A percentile compares a stretch with the other conserved stretches of the same genome.
phyloP scores from a whole-genome alignment of 106 monocot species.

The Dioscorea alata region DNA sequence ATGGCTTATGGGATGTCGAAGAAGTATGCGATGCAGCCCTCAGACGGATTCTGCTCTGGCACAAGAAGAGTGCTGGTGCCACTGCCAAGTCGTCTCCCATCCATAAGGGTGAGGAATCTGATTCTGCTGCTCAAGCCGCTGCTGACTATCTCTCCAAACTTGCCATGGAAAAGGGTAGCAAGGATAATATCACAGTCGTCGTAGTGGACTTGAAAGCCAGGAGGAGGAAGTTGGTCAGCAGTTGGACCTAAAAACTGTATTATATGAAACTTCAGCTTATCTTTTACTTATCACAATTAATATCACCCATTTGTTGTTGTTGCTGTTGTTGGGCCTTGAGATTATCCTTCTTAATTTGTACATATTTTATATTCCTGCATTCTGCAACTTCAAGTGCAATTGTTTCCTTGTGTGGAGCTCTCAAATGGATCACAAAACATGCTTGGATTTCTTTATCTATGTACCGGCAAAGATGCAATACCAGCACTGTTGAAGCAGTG shows the following conservation, averaged over 20 bases:
- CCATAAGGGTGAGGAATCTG: slow-evolving; percentile 15
- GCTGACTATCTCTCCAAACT: slow-evolving; percentile 57
- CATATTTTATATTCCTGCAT: too few species aligned
- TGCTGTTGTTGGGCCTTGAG: background rate
- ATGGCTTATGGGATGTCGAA: slow-evolving; percentile 67
- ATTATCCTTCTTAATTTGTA: too few species aligned
- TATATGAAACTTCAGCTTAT: background rate
- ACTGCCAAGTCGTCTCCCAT: slow-evolving; percentile 4
- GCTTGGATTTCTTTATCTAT: too few species aligned
- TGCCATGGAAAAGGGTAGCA: slow-evolving; percentile 55
- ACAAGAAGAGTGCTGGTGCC: too few species aligned
- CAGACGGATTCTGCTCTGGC: slow-evolving; percentile 24
- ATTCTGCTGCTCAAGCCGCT: slow-evolving; percentile 66
- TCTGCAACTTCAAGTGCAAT: too few species aligned
- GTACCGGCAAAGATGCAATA: too few species aligned
- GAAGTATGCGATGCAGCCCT: slow-evolving; percentile 48
- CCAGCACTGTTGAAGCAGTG: too few species aligned
- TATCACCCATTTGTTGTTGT: background rate
- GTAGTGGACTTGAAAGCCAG: slow-evolving; percentile 62
- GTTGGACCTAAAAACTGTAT: background rate
- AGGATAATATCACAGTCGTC: slow-evolving; percentile 63
- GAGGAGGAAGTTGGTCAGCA: slow-evolving; percentile 8
- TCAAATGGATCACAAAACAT: too few species aligned
- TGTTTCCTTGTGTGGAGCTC: too few species aligned
- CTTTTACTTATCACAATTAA: background rate